These are phyloP conservation scores for Pichia sp. DNA, from an alignment of 1,139 yeast genomes.

Conservation along the genomic window DNA sequence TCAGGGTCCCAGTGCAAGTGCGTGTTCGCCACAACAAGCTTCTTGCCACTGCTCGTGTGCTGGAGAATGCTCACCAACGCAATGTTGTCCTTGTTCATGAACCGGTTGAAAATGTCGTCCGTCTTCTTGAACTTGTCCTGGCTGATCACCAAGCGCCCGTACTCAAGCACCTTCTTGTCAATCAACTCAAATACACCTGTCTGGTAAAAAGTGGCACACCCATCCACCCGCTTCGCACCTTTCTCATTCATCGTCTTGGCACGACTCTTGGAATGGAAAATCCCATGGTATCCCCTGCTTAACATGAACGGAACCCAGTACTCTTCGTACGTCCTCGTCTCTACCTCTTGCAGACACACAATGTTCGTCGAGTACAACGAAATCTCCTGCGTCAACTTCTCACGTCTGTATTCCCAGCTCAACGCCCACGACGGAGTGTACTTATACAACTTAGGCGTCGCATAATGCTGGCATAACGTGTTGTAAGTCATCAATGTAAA, in stretches of 20 bases:
- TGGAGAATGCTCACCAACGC: constrained; percentile 80
- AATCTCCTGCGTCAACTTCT: constrained; percentile 68
- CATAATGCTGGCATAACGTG: constrained; percentile 92
- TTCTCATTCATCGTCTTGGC: constrained; percentile 84
- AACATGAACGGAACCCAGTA: constrained; percentile 77
- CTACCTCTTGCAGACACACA: constrained; percentile 93
- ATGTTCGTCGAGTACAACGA: constrained; percentile 64
- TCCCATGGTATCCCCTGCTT: constrained; percentile 72
- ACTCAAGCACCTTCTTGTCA: constrained; percentile 75
- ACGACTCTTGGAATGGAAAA: constrained; percentile 83
- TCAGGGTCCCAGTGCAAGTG: constrained; percentile 99
- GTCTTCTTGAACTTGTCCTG: constrained; percentile 88
- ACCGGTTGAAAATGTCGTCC: constrained; percentile 90
- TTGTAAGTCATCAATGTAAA: constrained; percentile 86
- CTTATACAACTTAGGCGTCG: constrained; percentile 85
- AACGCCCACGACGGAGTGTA: constrained; percentile 98
- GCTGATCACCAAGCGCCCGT: constrained; percentile 81
- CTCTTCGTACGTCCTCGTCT: constrained; percentile 78
- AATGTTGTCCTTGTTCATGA: constrained; percentile 92
- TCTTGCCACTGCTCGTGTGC: constrained; percentile 67
- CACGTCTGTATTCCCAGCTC: constrained; percentile 88
- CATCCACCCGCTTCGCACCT: constrained; percentile 90
- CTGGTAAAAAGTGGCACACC: constrained; percentile 89
- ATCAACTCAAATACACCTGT: constrained; percentile 62
- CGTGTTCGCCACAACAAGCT: constrained; percentile 75